Percentiles rank a stretch among this genome's conserved stretches.
phyloP scores from a whole-genome alignment of 2,329 filamentous ascomycete genomes.

The Colletotrichum sp. region DNA sequence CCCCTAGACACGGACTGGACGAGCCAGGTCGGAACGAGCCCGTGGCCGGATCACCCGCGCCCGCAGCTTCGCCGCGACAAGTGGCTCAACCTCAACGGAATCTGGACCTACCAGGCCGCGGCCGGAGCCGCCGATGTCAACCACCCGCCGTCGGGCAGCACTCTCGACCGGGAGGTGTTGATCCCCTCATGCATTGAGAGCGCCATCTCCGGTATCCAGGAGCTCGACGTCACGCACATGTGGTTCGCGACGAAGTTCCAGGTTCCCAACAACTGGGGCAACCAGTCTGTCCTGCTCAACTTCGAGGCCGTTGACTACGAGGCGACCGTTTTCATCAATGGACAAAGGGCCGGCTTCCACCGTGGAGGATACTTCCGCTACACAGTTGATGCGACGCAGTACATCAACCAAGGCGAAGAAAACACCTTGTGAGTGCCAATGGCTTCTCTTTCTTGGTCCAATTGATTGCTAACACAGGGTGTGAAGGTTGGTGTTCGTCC shows the following conservation, averaged over 20 bases:
- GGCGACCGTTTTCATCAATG: conserved; percentile 64
- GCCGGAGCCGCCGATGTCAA: conserved; percentile 19
- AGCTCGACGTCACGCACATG: conserved; percentile 44
- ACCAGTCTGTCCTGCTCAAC: conserved; percentile 52
- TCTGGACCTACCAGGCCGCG: conserved; percentile 59
- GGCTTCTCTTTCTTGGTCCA: background rate
- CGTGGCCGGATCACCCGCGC: conserved; percentile 64
- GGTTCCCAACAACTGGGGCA: conserved; percentile 52
- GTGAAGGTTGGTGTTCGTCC: conserved; percentile 65
- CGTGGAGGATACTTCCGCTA: conserved; percentile 69
- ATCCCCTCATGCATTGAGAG: conserved; percentile 51
- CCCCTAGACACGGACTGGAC: conserved; percentile 60
- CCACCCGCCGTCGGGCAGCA: conserved; percentile 25
- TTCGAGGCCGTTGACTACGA: conserved; percentile 66
- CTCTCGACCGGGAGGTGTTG: conserved; percentile 43
- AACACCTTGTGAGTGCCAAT: conserved; percentile 58
- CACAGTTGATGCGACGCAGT: conserved; percentile 60
- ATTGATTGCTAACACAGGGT: background rate
- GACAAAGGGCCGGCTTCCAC: conserved; percentile 54
- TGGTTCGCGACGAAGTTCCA: conserved; percentile 58
- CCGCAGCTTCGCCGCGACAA: conserved; percentile 59
- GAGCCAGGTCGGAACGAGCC: conserved; percentile 52
- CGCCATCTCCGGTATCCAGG: conserved; percentile 53
- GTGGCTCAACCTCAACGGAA: conserved; percentile 63
- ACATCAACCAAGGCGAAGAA: conserved; percentile 41